Evolutionary conservation across 2,329 filamentous ascomycete genomes (phyloP), one percentile per base, ranked within the genome.

Genomic region (Clonostachys sp.): DNA sequence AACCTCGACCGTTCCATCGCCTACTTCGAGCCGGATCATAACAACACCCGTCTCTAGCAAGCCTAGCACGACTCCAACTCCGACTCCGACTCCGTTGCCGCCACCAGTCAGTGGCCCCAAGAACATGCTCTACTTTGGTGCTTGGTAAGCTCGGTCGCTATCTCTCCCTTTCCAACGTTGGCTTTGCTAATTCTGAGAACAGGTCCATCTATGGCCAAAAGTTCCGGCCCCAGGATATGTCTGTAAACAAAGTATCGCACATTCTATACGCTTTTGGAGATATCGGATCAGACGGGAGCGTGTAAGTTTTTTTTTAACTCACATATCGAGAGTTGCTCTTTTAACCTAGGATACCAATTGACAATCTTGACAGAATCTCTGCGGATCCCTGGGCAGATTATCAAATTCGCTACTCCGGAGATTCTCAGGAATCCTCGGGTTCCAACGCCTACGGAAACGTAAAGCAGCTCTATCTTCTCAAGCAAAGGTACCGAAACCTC

Each of bases 381-480:
- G 16, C 42, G 5, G 42, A 44, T 30, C 18, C 24, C n/a, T 44
- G 42, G 42, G 18, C 42, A 18, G 42, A 44, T 33, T 12, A 30
- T 30, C 13, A 33, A 16, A 13, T 44, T 30, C 18, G 30, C 17
- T 44, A 30, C 42, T n/a, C 20, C 1, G 42, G 42, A 13, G 42
- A 44, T 44, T 12, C 18, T 14, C 42, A 44, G 24, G 30, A 14
- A 14, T 13, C 20, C 16, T 18, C 42, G 3, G 42, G 42, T 12
- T 13, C 24, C 17, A 95, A 96, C 64, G 73, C 94, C 35, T 96
- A 95, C 62, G 91, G 91, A 45, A 92, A 88, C 62, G 65, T 94
- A 52, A 96, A 96, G 72, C 90, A 96, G 68, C 79, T 96, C 36
- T 89, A 88, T 63, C 73, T 96, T 1, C 78, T 91, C 43, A 96